Conservation (phyloP, 2,329 filamentous ascomycete species). For the Nemania diffusa region DNA sequence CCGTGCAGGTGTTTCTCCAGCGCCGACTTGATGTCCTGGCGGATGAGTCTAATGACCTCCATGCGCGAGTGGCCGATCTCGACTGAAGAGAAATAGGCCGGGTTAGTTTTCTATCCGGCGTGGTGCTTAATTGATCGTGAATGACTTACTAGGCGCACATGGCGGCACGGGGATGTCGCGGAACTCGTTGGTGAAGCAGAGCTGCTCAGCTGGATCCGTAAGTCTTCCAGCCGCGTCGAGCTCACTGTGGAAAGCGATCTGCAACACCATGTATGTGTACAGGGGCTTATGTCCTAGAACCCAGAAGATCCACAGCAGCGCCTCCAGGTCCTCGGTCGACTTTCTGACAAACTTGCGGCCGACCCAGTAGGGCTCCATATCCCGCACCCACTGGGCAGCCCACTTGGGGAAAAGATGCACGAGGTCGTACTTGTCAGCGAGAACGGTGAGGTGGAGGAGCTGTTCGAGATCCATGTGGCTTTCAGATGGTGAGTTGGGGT, state of each 20-base stretch:
- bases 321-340: constrained; percentile 30
- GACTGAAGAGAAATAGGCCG: not conserved
- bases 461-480: constrained; percentile 17
- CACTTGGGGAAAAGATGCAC: constrained; percentile 17
- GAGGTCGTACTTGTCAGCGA: constrained; percentile 36
- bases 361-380: constrained; percentile 31
- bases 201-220: constrained; percentile 17
- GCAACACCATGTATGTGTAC: constrained; percentile 34
- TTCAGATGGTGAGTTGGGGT: not conserved
- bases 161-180: constrained; percentile 21
- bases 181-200: constrained; percentile 27
- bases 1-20: constrained; percentile 32
- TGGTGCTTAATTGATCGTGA: not conserved
- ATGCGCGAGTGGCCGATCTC: constrained; percentile 28
- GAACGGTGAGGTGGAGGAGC: constrained; percentile 25
- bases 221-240: constrained; percentile 24
- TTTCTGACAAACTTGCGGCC: constrained; percentile 12
- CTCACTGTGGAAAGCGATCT: constrained; percentile 27
- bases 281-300: constrained; percentile 34
- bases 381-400: constrained; percentile 25
- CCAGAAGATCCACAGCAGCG: constrained; percentile 34
- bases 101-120: constrained; percentile 7
- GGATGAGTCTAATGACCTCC: constrained; percentile 28
- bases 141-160: constrained; percentile 24
- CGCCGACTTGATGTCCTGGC: constrained; percentile 21